Base-by-base conservation (phyloP, 108 stramenopile genomes). In the Nannochloropsis oceanica region DNA sequence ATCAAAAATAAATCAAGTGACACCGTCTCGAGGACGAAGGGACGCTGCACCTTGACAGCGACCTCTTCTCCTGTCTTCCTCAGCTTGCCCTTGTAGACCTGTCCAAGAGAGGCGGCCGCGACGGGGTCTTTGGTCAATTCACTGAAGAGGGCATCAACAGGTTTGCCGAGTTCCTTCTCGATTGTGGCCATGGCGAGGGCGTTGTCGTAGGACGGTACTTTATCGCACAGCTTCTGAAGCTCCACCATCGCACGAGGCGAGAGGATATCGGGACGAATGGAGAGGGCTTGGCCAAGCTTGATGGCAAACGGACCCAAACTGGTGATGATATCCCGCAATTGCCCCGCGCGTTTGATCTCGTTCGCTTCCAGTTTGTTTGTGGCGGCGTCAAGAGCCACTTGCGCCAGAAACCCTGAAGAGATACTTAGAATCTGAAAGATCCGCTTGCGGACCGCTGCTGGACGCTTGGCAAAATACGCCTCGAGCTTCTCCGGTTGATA, bases 61-160 rank as follows among this genome's bases (percentile, higher is more conserved):
- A 98, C 97, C 9, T 87, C 91, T 12, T 95, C 95, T 24, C 95
- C 96, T 12, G 92, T 95, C 12, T 84, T 83, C 34, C 92, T 83
- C 12, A 88, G 85, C 46, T 59, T 82, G 18, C 84, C 88, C 82
- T 85, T 82, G 79, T 88, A 89, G 42, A 88, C 88, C 90, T 97
- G 97, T 81, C 96, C 97, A 26, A 97, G 86, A 80, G 89, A 91
- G 0, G 96, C 97, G 25, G 96, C 97, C 8, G 96, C 97, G 1
- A 97, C 94, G 22, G 97, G 97, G 84, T 97, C 97, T 12, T 94
- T 93, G 0, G 95, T 95, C 43, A 97, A 95, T 81, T 94, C 94
- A 25, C 84, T 86, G 85, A 96, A 97, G 3, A 96, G 27, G 80
- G 96, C 95, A 13, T 92, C 87, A 50, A 96, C 93, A 43, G 90